Base-by-base conservation (phyloP, 2,329 filamentous ascomycete genomes). In the Stagonosporopsis cucurbitacearum region DNA sequence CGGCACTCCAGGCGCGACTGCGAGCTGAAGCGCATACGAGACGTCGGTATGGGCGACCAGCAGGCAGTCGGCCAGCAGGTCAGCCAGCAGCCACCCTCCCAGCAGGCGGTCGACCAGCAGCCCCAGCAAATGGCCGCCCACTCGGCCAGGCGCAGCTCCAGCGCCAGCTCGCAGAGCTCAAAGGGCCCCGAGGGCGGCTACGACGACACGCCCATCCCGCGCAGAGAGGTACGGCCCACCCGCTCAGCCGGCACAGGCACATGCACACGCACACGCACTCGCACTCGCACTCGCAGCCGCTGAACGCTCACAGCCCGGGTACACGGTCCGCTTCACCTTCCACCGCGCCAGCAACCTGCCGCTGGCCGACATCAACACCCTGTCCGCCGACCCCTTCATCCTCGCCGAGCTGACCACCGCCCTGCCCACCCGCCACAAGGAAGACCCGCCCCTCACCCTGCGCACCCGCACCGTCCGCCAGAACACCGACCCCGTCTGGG, bases 311-410 rank as follows among this genome's bases (percentile, higher is more conserved):
- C 87, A 88, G 8, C 86, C 88, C 7, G 92, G 93, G 23, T 97
- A 90, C 77, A 96, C 91, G 0, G 73, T 97, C 62, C 89, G 88
- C 71, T 88, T 98, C 77, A 92, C 87, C 46, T 91, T 98, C 72
- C 89, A 94, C 74, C 83, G 86, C 55, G 94, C 93, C 1, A 80
- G 81, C 58, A 92, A 96, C 71, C 84, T 98, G 3, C 92, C 94
- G 1, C 85, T 91, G 41, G 90, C 89, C 52, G 94, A 98, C 75
- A 80, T 96, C 65, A 84, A 86, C 67, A 86, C 87, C 11, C 82
- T 89, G 30, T 89, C 91, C 2, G 91, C 92, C 2, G 94, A 98
- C 72, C 92, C 94, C 0, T 98, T 88, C 71, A 80, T 96, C 35
- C 78, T 85, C 13, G 91, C 91, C 30, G 90, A 91, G n/a, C 79